Evolutionary conservation across 371 early-diverging fungal genomes (phyloP).

Genomic region (Mortierella sp.): DNA sequence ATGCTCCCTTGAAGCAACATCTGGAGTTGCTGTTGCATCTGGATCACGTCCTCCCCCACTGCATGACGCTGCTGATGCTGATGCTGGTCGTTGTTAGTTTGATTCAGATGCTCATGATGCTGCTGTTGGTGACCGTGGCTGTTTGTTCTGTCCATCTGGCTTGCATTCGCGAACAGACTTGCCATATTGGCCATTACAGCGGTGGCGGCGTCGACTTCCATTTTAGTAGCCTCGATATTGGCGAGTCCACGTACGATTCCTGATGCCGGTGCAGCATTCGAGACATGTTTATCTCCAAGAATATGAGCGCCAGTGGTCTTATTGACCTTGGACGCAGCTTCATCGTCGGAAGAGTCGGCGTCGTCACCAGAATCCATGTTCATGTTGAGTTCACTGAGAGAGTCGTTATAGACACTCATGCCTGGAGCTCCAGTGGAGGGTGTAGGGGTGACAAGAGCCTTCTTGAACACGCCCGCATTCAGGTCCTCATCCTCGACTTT

Average conservation of each 20-base stretch:
- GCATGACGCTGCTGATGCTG: neutral
- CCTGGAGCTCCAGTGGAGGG: neutral
- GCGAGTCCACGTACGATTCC: neutral
- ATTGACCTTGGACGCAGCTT: too few species aligned
- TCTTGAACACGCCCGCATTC: neutral
- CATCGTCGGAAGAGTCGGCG: neutral
- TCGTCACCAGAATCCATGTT: neutral
- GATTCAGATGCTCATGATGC: constrained; percentile 1
- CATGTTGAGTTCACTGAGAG: neutral
- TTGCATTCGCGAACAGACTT: constrained; percentile 24
- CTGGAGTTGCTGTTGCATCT: constrained; percentile 46
- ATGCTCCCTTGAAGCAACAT: constrained; percentile 35
- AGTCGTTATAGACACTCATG: too few species aligned
- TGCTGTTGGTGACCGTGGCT: too few species aligned
- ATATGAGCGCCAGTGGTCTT: too few species aligned
- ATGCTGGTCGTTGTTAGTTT: too few species aligned
- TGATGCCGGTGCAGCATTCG: too few species aligned
- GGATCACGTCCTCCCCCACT: constrained; percentile 34
- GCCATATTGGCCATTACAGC: constrained; percentile 34
- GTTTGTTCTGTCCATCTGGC: constrained; percentile 3
- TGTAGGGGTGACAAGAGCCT: neutral
- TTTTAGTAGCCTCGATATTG: neutral
- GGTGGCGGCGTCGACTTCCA: constrained; percentile 3
- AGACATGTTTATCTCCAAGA: too few species aligned
- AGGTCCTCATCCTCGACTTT: neutral